A percentile compares a stretch with the other conserved stretches of the same genome.
Evolutionary conservation across 139 green algal genomes (phyloP).

Genomic region (Ulvella scutata): DNA sequence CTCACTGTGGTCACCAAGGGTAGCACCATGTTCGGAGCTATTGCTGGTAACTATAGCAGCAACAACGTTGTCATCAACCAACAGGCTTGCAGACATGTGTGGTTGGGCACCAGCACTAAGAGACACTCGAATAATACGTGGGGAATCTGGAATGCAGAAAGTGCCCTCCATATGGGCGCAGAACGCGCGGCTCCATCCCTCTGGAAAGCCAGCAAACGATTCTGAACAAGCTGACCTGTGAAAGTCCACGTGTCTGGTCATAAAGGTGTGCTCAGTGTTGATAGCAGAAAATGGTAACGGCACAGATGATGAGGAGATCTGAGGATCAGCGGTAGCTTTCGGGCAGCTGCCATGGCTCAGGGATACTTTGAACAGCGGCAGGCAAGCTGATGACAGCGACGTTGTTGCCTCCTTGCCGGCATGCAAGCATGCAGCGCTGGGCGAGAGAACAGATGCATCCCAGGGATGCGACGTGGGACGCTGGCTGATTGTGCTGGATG

Average conservation of each 20-base stretch:
- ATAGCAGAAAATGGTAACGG: background rate
- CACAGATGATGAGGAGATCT: background rate
- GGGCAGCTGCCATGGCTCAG: background rate
- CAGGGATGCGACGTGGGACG: background rate
- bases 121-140: too few species aligned
- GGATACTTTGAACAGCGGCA: background rate
- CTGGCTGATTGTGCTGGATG: too few species aligned
- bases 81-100: too few species aligned
- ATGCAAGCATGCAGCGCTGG: background rate
- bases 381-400: background rate
- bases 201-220: background rate
- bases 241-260: background rate
- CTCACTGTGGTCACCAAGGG: too few species aligned
- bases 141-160: too few species aligned
- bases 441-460: background rate
- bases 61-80: too few species aligned
- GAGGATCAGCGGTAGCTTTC: background rate
- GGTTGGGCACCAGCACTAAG: too few species aligned
- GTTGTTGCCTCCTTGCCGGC: background rate
- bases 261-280: background rate
- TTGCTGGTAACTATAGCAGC: too few species aligned
- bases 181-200: background rate
- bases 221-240: background rate
- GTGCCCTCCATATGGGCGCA: too few species aligned
- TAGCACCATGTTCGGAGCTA: too few species aligned